A percentile compares a stretch with the other conserved stretches of the same genome.
phyloP scores from a whole-genome alignment of 352 stramenopile species.

The Globisporangium nagaii region DNA sequence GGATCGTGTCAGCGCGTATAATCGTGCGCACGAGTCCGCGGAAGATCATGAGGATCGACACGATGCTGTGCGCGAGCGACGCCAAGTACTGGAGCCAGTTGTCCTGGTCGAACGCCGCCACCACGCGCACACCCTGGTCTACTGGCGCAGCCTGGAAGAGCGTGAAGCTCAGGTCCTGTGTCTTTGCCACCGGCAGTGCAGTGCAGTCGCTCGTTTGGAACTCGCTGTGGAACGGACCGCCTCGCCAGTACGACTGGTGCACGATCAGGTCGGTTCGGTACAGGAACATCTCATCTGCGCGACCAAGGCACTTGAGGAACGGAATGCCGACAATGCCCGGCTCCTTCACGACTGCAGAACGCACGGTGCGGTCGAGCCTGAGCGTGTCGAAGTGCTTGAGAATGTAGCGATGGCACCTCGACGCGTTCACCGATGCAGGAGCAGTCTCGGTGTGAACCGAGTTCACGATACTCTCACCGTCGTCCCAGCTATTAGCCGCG shows the following conservation, averaged over 20 bases:
- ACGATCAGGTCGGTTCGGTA: constrained; percentile 22
- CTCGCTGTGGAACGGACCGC: constrained; percentile 20
- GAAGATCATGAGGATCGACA: constrained; percentile 22
- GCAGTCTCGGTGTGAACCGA: constrained; percentile 7
- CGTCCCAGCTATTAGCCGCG: constrained; percentile 1
- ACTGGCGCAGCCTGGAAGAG: constrained; percentile 15
- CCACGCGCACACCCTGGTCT: constrained; percentile 6
- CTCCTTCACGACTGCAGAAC: constrained; percentile 15
- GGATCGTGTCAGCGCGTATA: constrained; percentile 1
- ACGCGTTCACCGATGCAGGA: constrained; percentile 9
- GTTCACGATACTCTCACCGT: not conserved
- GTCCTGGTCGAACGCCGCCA: constrained; percentile 6
- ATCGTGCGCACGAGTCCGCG: not conserved
- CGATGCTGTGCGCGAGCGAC: constrained; percentile 17
- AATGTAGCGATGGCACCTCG: constrained; percentile 21
- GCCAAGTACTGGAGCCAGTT: constrained; percentile 18
- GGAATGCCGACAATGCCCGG: constrained; percentile 16
- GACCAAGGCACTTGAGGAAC: constrained; percentile 22
- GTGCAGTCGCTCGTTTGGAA: constrained; percentile 26
- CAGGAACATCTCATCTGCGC: constrained; percentile 15
- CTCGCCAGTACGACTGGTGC: constrained; percentile 25
- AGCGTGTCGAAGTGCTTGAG: constrained; percentile 22
- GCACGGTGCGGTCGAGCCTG: constrained; percentile 3
- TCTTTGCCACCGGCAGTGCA: constrained; percentile 8
- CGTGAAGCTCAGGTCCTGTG: not conserved